These are phyloP conservation scores for Kuraishia cidri DNA, from an alignment of 805 yeast genomes.

Conservation along the genomic window DNA sequence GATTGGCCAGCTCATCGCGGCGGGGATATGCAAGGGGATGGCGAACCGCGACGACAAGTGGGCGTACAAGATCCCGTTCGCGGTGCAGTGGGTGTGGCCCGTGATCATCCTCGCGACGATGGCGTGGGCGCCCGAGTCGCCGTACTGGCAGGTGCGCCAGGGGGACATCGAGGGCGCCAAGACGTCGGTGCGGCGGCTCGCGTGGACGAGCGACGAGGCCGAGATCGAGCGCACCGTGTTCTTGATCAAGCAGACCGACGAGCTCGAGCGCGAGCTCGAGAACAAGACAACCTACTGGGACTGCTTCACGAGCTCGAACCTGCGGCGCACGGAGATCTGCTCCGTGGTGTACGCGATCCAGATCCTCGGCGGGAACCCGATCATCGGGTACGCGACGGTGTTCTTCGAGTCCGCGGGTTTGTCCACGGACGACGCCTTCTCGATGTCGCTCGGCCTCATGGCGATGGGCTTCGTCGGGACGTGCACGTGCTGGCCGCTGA, in stretches of 20 bases:
- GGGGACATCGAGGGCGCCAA: conserved; percentile 33
- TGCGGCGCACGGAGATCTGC: conserved; percentile 38
- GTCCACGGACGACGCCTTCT: conserved; percentile 8
- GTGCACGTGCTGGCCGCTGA: conserved; percentile 29
- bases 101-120: conserved; percentile 32
- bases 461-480: conserved; percentile 19
- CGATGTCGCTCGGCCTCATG: conserved; percentile 18
- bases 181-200: conserved; percentile 24
- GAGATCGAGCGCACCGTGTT: conserved; percentile 1
- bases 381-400: conserved; percentile 51
- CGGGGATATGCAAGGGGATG: conserved; percentile 35
- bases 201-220: conserved; percentile 1
- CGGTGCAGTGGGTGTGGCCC: conserved; percentile 56
- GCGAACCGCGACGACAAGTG: neutral
- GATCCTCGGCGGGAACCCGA: conserved; percentile 53
- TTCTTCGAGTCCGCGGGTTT: conserved; percentile 11
- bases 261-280: conserved; percentile 29
- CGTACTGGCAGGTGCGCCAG: conserved; percentile 43
- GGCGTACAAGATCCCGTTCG: conserved; percentile 37
- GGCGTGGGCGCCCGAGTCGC: conserved; percentile 46
- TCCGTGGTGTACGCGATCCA: conserved; percentile 44
- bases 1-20: conserved; percentile 45
- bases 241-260: conserved; percentile 22
- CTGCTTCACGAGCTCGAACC: conserved; percentile 39
- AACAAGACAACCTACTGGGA: conserved; percentile 22